Percentiles rank a stretch among this genome's conserved stretches.
Conservation (phyloP, 2,329 filamentous ascomycete genomes). For the Phialocephala sp. region DNA sequence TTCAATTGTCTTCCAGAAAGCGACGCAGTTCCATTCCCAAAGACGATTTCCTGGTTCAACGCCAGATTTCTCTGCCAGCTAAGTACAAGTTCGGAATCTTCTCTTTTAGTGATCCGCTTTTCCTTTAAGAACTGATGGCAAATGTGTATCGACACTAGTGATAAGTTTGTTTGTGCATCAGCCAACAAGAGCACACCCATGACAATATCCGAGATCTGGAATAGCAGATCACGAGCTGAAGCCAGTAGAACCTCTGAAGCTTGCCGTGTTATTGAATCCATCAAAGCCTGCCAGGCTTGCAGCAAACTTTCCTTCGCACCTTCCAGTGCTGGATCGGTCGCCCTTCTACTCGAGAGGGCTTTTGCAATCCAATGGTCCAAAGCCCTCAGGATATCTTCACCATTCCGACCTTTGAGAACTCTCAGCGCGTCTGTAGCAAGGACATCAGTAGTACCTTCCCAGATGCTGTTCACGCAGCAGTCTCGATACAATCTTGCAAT, state of each 20-base stretch:
- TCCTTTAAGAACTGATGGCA: constrained; percentile 12
- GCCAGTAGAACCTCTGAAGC: constrained; percentile 14
- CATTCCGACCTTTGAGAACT: constrained; percentile 47
- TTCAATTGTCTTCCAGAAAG: neutral
- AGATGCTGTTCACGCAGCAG: constrained; percentile 67
- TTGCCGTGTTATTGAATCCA: neutral
- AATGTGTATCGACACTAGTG: neutral
- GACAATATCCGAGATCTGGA: constrained; percentile 22
- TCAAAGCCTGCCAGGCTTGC: constrained; percentile 9
- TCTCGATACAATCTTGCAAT: constrained; percentile 70
- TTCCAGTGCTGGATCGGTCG: neutral
- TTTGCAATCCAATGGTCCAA: constrained; percentile 46
- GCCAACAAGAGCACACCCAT: constrained; percentile 20
- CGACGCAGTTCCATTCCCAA: neutral
- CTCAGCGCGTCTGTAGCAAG: constrained; percentile 61
- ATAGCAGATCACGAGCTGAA: constrained; percentile 21
- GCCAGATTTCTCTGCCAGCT: neutral
- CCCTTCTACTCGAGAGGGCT: neutral
- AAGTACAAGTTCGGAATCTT: no score
- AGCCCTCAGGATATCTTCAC: constrained; percentile 47
- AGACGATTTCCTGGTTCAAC: constrained; percentile 22
- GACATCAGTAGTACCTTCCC: constrained; percentile 77
- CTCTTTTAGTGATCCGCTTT: neutral
- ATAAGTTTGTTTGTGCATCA: constrained; percentile 14
- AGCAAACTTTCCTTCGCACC: neutral